These are phyloP conservation scores for Psilocybe azurescens DNA, from an alignment of 768 basidiomycete genomes.

Conservation along the genomic window DNA sequence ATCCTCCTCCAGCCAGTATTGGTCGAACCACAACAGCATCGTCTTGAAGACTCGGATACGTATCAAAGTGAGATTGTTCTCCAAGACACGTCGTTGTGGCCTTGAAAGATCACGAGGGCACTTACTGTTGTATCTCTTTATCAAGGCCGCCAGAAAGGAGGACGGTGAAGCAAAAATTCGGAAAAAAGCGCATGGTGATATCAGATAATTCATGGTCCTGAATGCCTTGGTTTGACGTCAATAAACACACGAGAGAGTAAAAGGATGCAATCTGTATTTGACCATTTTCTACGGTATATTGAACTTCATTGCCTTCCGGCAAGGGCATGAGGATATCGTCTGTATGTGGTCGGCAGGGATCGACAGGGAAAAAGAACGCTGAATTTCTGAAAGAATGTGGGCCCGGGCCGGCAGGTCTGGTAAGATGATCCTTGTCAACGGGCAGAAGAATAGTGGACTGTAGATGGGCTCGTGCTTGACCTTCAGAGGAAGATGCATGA, in stretches of 20 bases:
- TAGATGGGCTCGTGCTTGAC: neutral
- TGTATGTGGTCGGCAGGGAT: neutral
- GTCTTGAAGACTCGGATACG: slow-evolving; percentile 9
- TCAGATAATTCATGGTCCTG: slow-evolving; percentile 48
- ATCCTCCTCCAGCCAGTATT: slow-evolving; percentile 7
- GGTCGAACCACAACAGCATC: slow-evolving; percentile 16
- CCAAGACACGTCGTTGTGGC: slow-evolving; percentile 18
- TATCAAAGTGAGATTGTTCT: slow-evolving; percentile 2
- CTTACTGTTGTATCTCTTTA: slow-evolving; percentile 25
- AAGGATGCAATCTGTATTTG: slow-evolving; percentile 39
- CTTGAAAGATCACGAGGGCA: slow-evolving; percentile 38
- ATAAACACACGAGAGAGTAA: slow-evolving; percentile 46
- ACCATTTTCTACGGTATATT: slow-evolving; percentile 17
- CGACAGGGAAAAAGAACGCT: neutral
- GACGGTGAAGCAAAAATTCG: slow-evolving; percentile 64
- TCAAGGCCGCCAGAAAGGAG: slow-evolving; percentile 19
- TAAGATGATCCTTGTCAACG: neutral
- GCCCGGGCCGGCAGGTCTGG: neutral
- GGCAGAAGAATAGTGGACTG: neutral
- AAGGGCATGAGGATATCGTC: neutral
- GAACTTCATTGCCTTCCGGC: neutral
- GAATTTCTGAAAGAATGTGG: neutral
- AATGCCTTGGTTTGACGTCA: slow-evolving; percentile 46
- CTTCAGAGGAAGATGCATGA: neutral
- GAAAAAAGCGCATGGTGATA: slow-evolving; percentile 77